phyloP scores from a whole-genome alignment of 352 stramenopile species.

The Ophiocytium majus region DNA sequence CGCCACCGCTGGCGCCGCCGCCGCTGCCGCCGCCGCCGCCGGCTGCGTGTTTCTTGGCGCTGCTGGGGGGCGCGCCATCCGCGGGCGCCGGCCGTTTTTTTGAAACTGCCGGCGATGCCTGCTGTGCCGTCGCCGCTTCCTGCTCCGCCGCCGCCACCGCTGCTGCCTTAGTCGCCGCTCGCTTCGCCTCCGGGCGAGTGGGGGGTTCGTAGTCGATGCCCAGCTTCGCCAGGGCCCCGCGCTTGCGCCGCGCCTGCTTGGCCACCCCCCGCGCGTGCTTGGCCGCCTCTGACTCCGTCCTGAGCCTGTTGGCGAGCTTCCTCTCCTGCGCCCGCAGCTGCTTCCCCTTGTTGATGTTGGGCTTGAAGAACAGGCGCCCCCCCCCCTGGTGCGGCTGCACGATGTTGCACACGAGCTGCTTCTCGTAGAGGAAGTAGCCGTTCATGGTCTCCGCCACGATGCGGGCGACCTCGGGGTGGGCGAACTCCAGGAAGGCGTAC shows the following conservation, averaged over 20 bases:
- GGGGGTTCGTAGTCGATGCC: conserved; percentile 57
- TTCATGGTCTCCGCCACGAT: conserved; percentile 86
- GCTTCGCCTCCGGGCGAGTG: background rate
- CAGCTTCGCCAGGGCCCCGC: conserved; percentile 29
- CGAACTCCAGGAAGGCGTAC: conserved; percentile 88
- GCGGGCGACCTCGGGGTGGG: conserved; percentile 76
- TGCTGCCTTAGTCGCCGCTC: no score
- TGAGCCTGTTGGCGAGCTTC: background rate
- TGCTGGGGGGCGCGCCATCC: no score
- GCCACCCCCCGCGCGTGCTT: conserved; percentile 34
- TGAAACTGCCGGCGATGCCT: no score
- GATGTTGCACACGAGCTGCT: conserved; percentile 78
- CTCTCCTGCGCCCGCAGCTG: background rate
- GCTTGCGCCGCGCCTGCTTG: conserved; percentile 38
- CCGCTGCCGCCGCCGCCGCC: no score
- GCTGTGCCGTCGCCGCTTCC: no score
- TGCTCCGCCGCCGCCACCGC: no score
- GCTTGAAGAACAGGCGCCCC: conserved; percentile 44
- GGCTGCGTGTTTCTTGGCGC: no score
- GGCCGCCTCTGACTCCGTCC: conserved; percentile 26
- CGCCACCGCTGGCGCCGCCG: no score
- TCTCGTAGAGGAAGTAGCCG: conserved; percentile 82
- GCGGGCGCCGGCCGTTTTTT: no score
- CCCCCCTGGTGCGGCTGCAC: conserved; percentile 68
- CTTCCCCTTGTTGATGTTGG: conserved; percentile 31